These are phyloP conservation scores for Pyrenophora teres DNA, from an alignment of 2,329 filamentous ascomycete species.

Conservation along the genomic window DNA sequence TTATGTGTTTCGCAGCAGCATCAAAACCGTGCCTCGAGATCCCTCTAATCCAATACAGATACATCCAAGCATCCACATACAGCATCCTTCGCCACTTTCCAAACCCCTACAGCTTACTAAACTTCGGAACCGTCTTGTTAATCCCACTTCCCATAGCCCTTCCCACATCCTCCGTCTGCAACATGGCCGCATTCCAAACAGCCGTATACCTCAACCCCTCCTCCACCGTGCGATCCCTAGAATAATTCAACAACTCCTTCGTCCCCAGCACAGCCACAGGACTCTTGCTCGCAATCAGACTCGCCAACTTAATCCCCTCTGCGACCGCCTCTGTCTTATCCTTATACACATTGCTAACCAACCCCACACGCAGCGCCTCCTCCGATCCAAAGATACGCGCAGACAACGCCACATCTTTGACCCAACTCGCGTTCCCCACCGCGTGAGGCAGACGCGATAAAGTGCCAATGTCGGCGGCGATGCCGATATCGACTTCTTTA, in stretches of 20 bases:
- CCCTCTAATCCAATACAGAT: no score
- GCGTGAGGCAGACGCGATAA: constrained; percentile 73
- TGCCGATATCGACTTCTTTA: constrained; percentile 81
- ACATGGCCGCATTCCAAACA: constrained; percentile 82
- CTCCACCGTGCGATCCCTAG: constrained; percentile 74
- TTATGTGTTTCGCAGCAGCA: no score
- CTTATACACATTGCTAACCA: constrained; percentile 68
- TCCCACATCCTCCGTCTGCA: constrained; percentile 80
- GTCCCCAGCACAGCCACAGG: constrained; percentile 86
- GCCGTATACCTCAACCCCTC: constrained; percentile 83
- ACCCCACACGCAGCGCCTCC: constrained; percentile 72
- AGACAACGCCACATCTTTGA: constrained; percentile 76
- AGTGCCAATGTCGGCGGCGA: constrained; percentile 80
- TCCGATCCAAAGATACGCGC: constrained; percentile 70
- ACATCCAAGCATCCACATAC: no score
- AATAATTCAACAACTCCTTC: constrained; percentile 84
- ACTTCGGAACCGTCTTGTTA: constrained; percentile 77
- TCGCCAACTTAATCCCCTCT: constrained; percentile 67
- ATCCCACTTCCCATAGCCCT: constrained; percentile 76
- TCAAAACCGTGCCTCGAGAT: no score
- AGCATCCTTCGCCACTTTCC: no score
- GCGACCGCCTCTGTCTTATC: constrained; percentile 65
- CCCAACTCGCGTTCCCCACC: constrained; percentile 73
- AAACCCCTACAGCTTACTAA: constrained; percentile 74
- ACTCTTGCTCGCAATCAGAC: constrained; percentile 75